Percentiles rank a stretch among this genome's conserved stretches.
Evolutionary conservation across 345 rosid species (phyloP).

Genomic region (Anastatica hierochuntica): DNA sequence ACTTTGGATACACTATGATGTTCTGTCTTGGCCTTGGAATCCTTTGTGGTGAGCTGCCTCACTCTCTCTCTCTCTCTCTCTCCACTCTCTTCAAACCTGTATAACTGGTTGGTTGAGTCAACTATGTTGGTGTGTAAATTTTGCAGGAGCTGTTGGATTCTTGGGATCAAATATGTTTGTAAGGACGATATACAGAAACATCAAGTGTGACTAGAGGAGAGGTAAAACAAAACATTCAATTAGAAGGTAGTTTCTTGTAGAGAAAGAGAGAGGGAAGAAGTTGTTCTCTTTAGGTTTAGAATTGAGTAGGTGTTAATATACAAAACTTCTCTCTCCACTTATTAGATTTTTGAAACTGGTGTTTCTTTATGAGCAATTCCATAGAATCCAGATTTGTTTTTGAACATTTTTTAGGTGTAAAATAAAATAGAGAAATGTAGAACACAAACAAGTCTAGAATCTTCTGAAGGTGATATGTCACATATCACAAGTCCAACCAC

Average conservation of each 20-base stretch:
- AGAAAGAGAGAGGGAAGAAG: slow-evolving; percentile 1
- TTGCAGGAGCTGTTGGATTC: slow-evolving; percentile 85
- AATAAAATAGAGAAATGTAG: too few species aligned
- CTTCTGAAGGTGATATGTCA: background rate
- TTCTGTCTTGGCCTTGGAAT: slow-evolving; percentile 91
- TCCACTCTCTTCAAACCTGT: background rate
- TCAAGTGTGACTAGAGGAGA: slow-evolving; percentile 68
- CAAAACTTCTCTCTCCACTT: too few species aligned
- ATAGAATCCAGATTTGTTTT: too few species aligned
- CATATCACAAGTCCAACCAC: slow-evolving; percentile 11
- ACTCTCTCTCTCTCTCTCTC: slow-evolving; percentile 8
- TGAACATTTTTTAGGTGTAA: too few species aligned
- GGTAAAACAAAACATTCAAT: background rate
- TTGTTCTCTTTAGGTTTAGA: slow-evolving; percentile 23
- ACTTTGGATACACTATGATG: slow-evolving; percentile 95
- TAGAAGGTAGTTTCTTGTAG: slow-evolving; percentile 14
- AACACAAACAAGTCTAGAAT: too few species aligned
- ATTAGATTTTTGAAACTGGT: slow-evolving; percentile 8
- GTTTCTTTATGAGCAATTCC: background rate
- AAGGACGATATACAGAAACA: slow-evolving; percentile 94
- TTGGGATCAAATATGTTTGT: slow-evolving; percentile 90
- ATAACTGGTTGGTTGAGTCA: background rate
- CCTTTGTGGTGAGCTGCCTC: slow-evolving; percentile 61
- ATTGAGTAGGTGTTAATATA: slow-evolving; percentile 18
- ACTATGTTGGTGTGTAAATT: background rate